Conservation (phyloP, 148 eudicot genomes). For the Dianthus caryophyllus region DNA sequence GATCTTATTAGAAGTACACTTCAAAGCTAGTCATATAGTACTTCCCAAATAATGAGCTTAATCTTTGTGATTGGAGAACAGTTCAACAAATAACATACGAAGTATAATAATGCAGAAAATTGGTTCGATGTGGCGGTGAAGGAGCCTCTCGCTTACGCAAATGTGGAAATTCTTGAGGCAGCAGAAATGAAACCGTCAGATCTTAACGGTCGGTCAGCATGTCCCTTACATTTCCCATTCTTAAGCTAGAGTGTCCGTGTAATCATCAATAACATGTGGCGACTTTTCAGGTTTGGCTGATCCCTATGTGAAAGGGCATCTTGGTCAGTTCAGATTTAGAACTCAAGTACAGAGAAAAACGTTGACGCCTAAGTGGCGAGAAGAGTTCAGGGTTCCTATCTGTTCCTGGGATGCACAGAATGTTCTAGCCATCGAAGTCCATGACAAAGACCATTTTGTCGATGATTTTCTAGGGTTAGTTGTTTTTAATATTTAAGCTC, state of each 20-base stretch:
- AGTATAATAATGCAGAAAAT: slow-evolving; percentile 48
- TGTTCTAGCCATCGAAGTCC: slow-evolving; percentile 60
- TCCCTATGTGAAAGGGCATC: slow-evolving; percentile 84
- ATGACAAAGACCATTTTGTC: slow-evolving; percentile 72
- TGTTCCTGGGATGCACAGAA: slow-evolving; percentile 67
- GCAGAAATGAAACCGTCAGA: slow-evolving; percentile 77
- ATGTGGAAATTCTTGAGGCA: slow-evolving; percentile 79
- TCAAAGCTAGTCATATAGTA: too few species aligned
- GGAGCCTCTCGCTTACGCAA: slow-evolving; percentile 67
- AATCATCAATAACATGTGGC: slow-evolving; percentile 21
- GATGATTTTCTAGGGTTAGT: slow-evolving; percentile 83
- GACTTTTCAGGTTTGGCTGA: slow-evolving; percentile 79
- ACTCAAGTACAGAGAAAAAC: slow-evolving; percentile 78
- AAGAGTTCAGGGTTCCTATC: slow-evolving; percentile 83
- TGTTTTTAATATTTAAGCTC: background rate
- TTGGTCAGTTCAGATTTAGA: slow-evolving; percentile 69
- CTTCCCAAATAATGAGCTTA: too few species aligned
- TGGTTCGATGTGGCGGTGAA: slow-evolving; percentile 87
- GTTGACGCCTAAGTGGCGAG: slow-evolving; percentile 79
- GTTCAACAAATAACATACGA: too few species aligned
- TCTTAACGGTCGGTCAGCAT: slow-evolving; percentile 72
- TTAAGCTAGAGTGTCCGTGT: background rate
- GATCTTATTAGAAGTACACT: too few species aligned
- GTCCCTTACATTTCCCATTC: background rate
- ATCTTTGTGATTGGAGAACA: too few species aligned